Base-by-base conservation (phyloP, 1,139 yeast species). In the Debaryomyces sp. region DNA sequence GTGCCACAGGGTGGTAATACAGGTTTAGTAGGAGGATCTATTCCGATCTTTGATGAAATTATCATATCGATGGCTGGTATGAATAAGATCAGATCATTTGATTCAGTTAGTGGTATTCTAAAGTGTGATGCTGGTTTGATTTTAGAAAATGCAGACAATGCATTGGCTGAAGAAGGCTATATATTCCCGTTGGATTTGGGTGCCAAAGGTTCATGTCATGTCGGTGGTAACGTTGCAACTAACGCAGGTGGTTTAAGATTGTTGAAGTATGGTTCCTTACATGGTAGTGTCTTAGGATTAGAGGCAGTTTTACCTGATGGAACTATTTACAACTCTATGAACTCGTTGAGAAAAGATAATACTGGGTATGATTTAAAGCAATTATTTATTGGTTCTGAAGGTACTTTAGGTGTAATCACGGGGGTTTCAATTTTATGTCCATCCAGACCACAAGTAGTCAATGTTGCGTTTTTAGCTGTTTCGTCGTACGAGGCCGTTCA, bases 1-100 rank as follows among this genome's bases (percentile, higher is more conserved):
- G 97, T 90, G 6, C 98, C 99, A 10, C 98, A 94, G 69, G 97
- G 98, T 62, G 99, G 99, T 53, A 92, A 92, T 68, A 92, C 98
- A 3, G 97, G 97, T 17, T 80, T 92, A 46, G 99, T 94, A 34
- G 99, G 98, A 50, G 99, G 98, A 2, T 87, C 96, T 1, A 84
- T 85, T 26, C 97, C 99, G 0, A 85, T 92, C 2, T 94, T 91
- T 66, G 99, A 92, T 66, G 99, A 92, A 69, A 82, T 94, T 43
- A 79, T 92, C 29, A 57, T 92, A 27, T 87, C 91, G 1, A 70
- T 90, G 47, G 70, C 87, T 29, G 80, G 80, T 60, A 64, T 94
- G 77, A 91, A 90, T 73, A 80, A 87, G 61, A 80, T 94, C 54
- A 81, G 96, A 62, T 80, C 88, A 1, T 92, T 92, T 61, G 97